Conservation (phyloP, 2,329 filamentous ascomycete species). For the Arthrobotrys conoides region DNA sequence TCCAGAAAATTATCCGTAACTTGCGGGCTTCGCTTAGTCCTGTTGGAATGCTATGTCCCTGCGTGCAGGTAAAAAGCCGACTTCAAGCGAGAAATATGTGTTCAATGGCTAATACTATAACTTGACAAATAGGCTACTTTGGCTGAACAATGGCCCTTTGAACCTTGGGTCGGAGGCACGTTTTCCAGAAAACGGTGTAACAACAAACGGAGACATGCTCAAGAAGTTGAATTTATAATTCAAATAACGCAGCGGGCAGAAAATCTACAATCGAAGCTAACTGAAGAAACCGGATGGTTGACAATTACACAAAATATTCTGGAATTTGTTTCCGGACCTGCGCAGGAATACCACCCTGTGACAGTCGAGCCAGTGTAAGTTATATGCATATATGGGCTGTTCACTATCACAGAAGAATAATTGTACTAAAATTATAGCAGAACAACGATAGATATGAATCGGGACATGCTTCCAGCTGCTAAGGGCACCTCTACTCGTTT, state of each 20-base stretch:
- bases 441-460: constrained; percentile 2
- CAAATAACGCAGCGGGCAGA: not conserved
- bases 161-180: not conserved
- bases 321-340: not conserved
- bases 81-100: not conserved
- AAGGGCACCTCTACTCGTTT: not conserved
- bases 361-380: not conserved
- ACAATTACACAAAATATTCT: not conserved
- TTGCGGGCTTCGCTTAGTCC: not conserved
- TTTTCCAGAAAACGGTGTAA: not conserved
- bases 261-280: not conserved
- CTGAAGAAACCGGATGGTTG: constrained; percentile 1
- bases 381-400: too few species aligned
- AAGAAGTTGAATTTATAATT: constrained; percentile 1
- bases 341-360: not conserved
- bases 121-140: not conserved
- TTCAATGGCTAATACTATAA: not conserved
- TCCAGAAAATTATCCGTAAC: not conserved
- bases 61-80: not conserved
- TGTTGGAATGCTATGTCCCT: not conserved
- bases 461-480: not conserved
- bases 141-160: not conserved
- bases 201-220: not conserved
- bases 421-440: not conserved
- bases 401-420: not conserved